Evolutionary conservation across 2,329 filamentous ascomycete species (phyloP).

Genomic region (Neonectria hederae): DNA sequence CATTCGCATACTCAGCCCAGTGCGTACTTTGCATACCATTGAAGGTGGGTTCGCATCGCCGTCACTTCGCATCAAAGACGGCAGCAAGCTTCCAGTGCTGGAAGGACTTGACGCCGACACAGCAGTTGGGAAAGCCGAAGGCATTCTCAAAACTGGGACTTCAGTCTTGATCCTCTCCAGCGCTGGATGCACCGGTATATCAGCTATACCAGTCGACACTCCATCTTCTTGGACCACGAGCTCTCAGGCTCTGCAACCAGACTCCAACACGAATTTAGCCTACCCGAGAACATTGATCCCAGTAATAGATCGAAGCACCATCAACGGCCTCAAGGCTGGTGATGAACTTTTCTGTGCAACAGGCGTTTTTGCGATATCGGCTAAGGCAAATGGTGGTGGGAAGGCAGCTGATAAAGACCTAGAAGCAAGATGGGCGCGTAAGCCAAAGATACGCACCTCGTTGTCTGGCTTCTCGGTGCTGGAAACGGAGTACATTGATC

Average conservation of each 20-base stretch:
- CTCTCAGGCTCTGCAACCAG: conserved; percentile 26
- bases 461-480: rapidly evolving
- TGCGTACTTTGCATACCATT: conserved; percentile 20
- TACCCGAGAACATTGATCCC: conserved; percentile 32
- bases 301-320: neutral
- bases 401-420: neutral
- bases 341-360: conserved; percentile 3
- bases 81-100: conserved; percentile 1
- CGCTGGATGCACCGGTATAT: conserved; percentile 28
- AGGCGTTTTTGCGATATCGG: conserved; percentile 24
- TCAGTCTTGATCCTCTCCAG: conserved; percentile 20
- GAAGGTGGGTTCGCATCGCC: conserved; percentile 35
- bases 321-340: neutral
- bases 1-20: neutral
- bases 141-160: neutral
- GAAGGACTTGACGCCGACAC: neutral
- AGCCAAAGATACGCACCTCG: neutral
- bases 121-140: neutral
- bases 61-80: conserved; percentile 1
- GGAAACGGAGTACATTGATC: neutral
- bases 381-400: neutral
- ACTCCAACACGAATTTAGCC: conserved; percentile 32
- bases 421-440: conserved; percentile 19
- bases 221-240: neutral
- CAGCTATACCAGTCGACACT: neutral